Conservation (phyloP, 768 basidiomycete genomes). For the Gelatoporia subvermispora region DNA sequence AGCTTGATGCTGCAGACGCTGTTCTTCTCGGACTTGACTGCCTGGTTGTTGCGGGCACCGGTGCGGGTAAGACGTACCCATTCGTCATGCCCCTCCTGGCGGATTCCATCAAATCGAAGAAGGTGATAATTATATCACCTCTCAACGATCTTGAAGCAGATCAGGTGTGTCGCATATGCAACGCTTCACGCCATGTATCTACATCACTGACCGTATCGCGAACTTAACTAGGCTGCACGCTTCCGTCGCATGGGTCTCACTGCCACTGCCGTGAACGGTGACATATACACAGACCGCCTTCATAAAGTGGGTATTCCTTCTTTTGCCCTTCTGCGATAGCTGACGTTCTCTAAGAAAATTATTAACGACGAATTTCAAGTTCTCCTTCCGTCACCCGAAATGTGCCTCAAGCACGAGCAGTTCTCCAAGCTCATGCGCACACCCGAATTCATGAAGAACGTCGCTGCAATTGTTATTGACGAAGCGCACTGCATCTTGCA, state of each 20-base stretch:
- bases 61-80: too few relatives aligned
- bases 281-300: not conserved
- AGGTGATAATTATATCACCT: not conserved
- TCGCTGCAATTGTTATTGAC: conserved; percentile 29
- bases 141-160: not conserved
- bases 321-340: not conserved
- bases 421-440: conserved; percentile 7
- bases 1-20: conserved; percentile 4
- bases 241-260: not conserved
- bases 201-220: too few relatives aligned
- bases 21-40: conserved; percentile 10
- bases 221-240: not conserved
- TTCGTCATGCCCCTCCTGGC: conserved; percentile 18
- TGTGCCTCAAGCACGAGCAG: too few relatives aligned
- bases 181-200: not conserved
- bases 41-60: too few relatives aligned
- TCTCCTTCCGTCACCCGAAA: conserved; percentile 14
- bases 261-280: not conserved
- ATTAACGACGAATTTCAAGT: conserved; percentile 7
- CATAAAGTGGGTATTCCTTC: not conserved
- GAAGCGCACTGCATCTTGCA: conserved; percentile 35
- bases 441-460: conserved; percentile 11
- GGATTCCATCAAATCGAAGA: not conserved
- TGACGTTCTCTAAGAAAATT: not conserved
- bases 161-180: not conserved